phyloP scores from a whole-genome alignment of 1,139 yeast genomes.

The Dujonia santamariae region DNA sequence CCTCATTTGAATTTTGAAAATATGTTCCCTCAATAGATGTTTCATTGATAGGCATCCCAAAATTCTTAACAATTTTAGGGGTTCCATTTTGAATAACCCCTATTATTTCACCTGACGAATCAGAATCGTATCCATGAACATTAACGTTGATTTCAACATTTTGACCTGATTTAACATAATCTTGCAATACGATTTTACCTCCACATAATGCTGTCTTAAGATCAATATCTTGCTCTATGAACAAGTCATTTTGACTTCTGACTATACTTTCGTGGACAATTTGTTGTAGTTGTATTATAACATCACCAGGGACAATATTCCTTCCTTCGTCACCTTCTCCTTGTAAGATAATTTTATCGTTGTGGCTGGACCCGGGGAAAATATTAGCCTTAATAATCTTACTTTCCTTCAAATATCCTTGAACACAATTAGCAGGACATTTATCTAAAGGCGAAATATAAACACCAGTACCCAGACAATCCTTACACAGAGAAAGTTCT shows the following conservation, averaged over 20 bases:
- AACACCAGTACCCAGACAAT: slow-evolving; percentile 37
- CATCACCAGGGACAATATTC: slow-evolving; percentile 63
- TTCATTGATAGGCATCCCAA: slow-evolving; percentile 65
- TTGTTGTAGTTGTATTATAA: slow-evolving; percentile 44
- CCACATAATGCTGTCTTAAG: slow-evolving; percentile 55
- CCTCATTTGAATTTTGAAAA: slow-evolving; percentile 17
- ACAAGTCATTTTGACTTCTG: slow-evolving; percentile 49
- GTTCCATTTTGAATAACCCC: slow-evolving; percentile 44
- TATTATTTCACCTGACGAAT: slow-evolving; percentile 44
- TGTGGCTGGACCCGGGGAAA: slow-evolving; percentile 51
- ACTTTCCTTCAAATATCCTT: slow-evolving; percentile 39
- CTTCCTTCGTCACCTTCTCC: slow-evolving; percentile 67
- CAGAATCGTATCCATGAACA: slow-evolving; percentile 30
- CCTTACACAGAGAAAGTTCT: slow-evolving; percentile 31
- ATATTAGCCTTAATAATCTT: slow-evolving; percentile 51
- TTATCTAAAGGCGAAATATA: slow-evolving; percentile 19
- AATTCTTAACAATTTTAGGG: slow-evolving; percentile 46
- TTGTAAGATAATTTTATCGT: slow-evolving; percentile 48
- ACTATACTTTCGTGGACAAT: slow-evolving; percentile 38
- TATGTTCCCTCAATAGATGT: slow-evolving; percentile 21
- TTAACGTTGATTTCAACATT: slow-evolving; percentile 37
- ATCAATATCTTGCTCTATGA: slow-evolving; percentile 44
- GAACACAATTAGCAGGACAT: slow-evolving; percentile 27
- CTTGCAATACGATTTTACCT: slow-evolving; percentile 42
- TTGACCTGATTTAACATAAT: slow-evolving; percentile 44